These are phyloP conservation scores for Aspergillus ruber DNA, from an alignment of 2,329 filamentous ascomycete species.

Conservation along the genomic window DNA sequence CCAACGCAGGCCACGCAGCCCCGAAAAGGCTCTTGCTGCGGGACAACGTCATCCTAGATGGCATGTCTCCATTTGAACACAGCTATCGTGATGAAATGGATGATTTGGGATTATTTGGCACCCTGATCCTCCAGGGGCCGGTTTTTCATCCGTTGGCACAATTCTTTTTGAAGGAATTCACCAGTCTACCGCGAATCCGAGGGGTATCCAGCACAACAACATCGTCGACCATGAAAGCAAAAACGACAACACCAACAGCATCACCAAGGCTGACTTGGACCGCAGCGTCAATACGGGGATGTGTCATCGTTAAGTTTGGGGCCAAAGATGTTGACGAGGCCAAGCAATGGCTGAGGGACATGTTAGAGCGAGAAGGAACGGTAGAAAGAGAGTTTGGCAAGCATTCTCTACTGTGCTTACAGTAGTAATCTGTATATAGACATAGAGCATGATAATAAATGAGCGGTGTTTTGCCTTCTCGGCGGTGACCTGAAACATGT, in stretches of 20 bases:
- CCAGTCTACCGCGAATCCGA: not conserved
- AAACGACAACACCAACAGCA: not conserved
- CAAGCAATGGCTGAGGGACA: not conserved
- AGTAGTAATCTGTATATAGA: not conserved
- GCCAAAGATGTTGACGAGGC: not conserved
- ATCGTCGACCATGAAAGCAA: not conserved
- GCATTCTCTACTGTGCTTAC: not conserved
- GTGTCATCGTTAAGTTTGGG: not conserved
- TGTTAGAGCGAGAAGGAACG: not conserved
- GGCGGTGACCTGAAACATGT: not conserved
- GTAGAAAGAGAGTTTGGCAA: not conserved
- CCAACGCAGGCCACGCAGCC: not conserved
- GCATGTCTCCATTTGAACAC: not conserved
- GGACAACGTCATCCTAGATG: not conserved
- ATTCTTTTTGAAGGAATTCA: not conserved
- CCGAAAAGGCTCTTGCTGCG: constrained; percentile 1
- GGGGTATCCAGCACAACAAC: not conserved
- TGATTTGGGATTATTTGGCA: constrained; percentile 1
- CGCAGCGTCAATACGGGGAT: not conserved
- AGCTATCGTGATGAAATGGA: not conserved
- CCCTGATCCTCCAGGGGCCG: not conserved
- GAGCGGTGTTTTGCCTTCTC: too few relatives aligned
- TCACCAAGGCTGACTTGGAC: not conserved
- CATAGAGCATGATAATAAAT: not conserved
- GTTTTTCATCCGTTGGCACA: not conserved